A percentile compares a stretch with the other conserved stretches of the same genome.
Conservation (phyloP, 441 rosid species). For the Theobroma grandiflorum region DNA sequence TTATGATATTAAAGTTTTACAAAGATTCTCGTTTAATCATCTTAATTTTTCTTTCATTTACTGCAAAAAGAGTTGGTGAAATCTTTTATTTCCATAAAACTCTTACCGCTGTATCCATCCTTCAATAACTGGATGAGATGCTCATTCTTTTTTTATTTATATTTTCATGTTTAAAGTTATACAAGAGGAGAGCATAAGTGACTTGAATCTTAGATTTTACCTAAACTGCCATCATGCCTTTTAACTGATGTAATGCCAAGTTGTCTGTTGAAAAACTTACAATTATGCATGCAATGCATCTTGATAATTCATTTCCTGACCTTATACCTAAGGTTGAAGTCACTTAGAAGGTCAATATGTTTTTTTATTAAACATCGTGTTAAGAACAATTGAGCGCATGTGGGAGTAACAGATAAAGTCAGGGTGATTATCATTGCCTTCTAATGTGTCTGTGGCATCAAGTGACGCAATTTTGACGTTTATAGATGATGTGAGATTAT, state of each 20-base stretch:
- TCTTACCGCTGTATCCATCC: neutral
- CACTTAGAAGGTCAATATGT: neutral
- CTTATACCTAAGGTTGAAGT: neutral
- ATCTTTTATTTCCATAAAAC: neutral
- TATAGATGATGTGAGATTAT: neutral
- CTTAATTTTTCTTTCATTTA: neutral
- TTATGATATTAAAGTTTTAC: neutral
- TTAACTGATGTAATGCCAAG: neutral
- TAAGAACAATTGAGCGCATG: neutral
- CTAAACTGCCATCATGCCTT: neutral
- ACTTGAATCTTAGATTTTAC: neutral
- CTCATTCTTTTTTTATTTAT: neutral
- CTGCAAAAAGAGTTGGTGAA: neutral
- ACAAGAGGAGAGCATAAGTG: neutral
- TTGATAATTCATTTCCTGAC: constrained; percentile 12
- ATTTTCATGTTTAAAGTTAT: neutral
- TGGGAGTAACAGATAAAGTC: neutral
- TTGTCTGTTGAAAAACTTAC: neutral
- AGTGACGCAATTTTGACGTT: neutral
- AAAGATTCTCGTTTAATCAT: neutral
- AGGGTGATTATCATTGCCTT: neutral
- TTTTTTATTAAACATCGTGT: neutral
- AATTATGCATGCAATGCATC: neutral
- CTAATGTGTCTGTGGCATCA: neutral
- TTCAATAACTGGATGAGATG: neutral